These are phyloP conservation scores for Barbatosphaeria neglecta DNA, from an alignment of 495 filamentous ascomycete genomes.

Conservation along the genomic window DNA sequence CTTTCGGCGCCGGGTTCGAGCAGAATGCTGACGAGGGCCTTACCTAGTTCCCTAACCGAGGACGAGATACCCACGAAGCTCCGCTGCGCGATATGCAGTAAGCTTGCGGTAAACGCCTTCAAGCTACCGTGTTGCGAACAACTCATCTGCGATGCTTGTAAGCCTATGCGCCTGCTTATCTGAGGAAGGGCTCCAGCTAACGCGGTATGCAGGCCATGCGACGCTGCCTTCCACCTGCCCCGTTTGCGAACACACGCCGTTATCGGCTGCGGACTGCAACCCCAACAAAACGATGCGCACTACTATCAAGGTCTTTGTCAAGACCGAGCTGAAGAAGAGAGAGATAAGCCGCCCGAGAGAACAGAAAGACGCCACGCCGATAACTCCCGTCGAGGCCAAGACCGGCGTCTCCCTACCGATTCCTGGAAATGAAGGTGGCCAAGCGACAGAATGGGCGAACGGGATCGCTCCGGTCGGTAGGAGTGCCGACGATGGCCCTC, in stretches of 20 bases:
- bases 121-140: conserved; percentile 92
- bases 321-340: conserved; percentile 78
- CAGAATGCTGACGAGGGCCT: conserved; percentile 9
- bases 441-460: conserved; percentile 3
- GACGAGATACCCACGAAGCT: conserved; percentile 91
- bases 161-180: conserved; percentile 18
- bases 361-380: conserved; percentile 27
- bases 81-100: conserved; percentile 84
- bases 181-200: neutral
- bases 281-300: conserved; percentile 78
- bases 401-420: conserved; percentile 12
- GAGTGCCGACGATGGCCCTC: no score
- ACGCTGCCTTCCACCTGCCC: conserved; percentile 73
- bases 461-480: conserved; percentile 1
- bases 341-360: conserved; percentile 46
- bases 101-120: conserved; percentile 82
- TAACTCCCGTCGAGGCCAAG: conserved; percentile 29
- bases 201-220: conserved; percentile 48
- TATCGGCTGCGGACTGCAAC: conserved; percentile 76
- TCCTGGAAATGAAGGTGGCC: conserved; percentile 10
- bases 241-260: conserved; percentile 81
- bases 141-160: conserved; percentile 84
- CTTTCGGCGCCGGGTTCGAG: neutral
- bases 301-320: conserved; percentile 79
- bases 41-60: conserved; percentile 56